These are phyloP conservation scores for Penicillium sp. DNA, from an alignment of 2,329 filamentous ascomycete species.

Conservation along the genomic window DNA sequence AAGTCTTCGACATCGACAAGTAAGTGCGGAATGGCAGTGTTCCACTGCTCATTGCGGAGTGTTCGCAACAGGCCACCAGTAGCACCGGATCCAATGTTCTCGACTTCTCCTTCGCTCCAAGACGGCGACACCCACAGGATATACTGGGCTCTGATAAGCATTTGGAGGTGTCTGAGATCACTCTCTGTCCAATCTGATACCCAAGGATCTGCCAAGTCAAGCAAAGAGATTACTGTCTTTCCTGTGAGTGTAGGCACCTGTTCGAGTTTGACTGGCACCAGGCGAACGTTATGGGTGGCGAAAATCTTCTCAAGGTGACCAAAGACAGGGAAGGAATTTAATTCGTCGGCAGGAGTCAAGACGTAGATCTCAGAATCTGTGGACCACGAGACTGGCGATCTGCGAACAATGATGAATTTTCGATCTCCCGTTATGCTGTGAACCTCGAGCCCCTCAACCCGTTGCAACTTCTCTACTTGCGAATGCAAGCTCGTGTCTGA, in stretches of 20 bases:
- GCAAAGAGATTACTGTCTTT: slow-evolving; percentile 20
- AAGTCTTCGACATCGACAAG: slow-evolving; percentile 16
- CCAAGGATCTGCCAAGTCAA: slow-evolving; percentile 18
- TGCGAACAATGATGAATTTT: slow-evolving; percentile 12
- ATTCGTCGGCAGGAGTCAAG: slow-evolving; percentile 3
- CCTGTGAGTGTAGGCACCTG: slow-evolving; percentile 10
- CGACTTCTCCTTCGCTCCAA: slow-evolving; percentile 10
- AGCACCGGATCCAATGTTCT: slow-evolving; percentile 19
- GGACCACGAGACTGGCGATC: slow-evolving; percentile 11
- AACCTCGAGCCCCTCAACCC: slow-evolving; percentile 9
- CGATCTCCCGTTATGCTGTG: slow-evolving; percentile 13
- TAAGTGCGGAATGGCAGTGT: slow-evolving; percentile 20
- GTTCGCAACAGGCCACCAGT: slow-evolving; percentile 25
- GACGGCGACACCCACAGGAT: slow-evolving; percentile 22
- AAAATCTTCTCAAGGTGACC: slow-evolving; percentile 14
- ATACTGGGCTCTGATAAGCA: slow-evolving; percentile 15
- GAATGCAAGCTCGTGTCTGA: slow-evolving; percentile 4
- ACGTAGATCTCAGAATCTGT: slow-evolving; percentile 18
- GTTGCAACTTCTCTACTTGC: slow-evolving; percentile 5
- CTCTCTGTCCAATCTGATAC: slow-evolving; percentile 8
- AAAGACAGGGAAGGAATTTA: slow-evolving; percentile 4
- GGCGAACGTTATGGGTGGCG: slow-evolving; percentile 11
- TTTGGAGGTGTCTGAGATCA: slow-evolving; percentile 14
- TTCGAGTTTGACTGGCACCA: slow-evolving; percentile 12
- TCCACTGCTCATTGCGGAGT: slow-evolving; percentile 25